Base-by-base conservation (phyloP, 371 early-diverging fungal genomes). In the Capillidium heterosporum region DNA sequence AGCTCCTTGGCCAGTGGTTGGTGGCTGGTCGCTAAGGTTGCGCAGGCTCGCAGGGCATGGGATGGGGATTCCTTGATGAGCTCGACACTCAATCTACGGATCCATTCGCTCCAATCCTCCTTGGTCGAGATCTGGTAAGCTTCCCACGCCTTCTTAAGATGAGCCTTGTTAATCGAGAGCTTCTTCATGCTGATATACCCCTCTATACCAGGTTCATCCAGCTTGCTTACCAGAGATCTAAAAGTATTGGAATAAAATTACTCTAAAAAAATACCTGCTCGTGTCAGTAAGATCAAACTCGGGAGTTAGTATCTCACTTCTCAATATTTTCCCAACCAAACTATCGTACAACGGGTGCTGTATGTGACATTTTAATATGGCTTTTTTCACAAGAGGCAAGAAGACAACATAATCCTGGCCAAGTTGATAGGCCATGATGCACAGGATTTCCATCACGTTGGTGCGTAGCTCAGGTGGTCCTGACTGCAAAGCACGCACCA, bases 31-130 rank as follows among this genome's bases (percentile, higher is more conserved):
- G 95, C 95, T 58, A 98, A 73, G 39, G 60, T 62, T 5, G 82
- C 82, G 61, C 96, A 95, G 0, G 96, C 91, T 51, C 97, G 76
- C 32, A 98, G 76, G 0, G 97, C 86, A 48, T 89, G 91, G 0
- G 92, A 91, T 1, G 98, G 93, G 2, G 97, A 93, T 62, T 95
- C 91, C 63, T 89, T 87, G n/a, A 98, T 68, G 57, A 98, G 72
- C 61, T 95, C 95, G 10, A 91, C 81, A 58, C 87, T 84, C 56
- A 98, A 76, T 29, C 86, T 71, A 42, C 87, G 74, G 51, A 96
- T 85, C 98, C 98, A 98, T 62, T 92, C 92, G 52, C 77, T 69
- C 98, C 98, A 98, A 65, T 94, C 96, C 59, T 94, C 95, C 58
- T 83, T 85, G 0, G 91, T 88, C 1, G 88, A 83, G 57, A 89